Evolutionary conservation across 1,284 basidiomycete species (phyloP).

Genomic region (Tilletia walkeri): DNA sequence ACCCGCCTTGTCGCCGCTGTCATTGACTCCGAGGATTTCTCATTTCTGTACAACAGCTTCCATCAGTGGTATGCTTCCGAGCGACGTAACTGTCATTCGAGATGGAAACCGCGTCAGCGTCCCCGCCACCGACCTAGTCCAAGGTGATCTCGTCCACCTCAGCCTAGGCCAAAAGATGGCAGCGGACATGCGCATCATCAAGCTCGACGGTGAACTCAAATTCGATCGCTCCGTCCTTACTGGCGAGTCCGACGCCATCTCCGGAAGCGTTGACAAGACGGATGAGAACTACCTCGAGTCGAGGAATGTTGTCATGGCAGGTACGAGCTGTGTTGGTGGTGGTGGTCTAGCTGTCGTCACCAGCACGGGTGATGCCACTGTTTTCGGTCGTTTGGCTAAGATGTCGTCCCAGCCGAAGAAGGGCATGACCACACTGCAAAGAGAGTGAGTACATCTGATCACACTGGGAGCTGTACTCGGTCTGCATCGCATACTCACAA

Average conservation of each 20-base stretch:
- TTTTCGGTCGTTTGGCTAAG: slow-evolving; percentile 59
- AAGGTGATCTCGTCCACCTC: slow-evolving; percentile 66
- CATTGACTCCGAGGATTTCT: slow-evolving; percentile 55
- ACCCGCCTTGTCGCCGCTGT: neutral
- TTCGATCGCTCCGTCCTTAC: slow-evolving; percentile 69
- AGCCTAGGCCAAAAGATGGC: slow-evolving; percentile 59
- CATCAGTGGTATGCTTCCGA: slow-evolving; percentile 42
- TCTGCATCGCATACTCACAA: slow-evolving; percentile 53
- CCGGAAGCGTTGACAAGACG: slow-evolving; percentile 61
- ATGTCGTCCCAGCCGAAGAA: slow-evolving; percentile 37
- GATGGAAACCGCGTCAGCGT: slow-evolving; percentile 64
- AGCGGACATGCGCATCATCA: slow-evolving; percentile 58
- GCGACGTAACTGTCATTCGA: slow-evolving; percentile 64
- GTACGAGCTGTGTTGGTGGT: slow-evolving; percentile 66
- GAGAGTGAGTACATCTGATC: slow-evolving; percentile 31
- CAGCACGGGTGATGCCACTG: slow-evolving; percentile 65
- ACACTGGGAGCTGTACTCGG: neutral
- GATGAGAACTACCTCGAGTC: slow-evolving; percentile 61
- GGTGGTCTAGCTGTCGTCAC: slow-evolving; percentile 63
- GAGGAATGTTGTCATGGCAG: slow-evolving; percentile 67
- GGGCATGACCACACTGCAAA: slow-evolving; percentile 64
- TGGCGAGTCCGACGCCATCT: slow-evolving; percentile 64
- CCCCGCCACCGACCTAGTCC: slow-evolving; percentile 67
- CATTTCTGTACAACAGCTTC: slow-evolving; percentile 56
- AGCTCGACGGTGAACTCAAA: slow-evolving; percentile 61